These are phyloP conservation scores for Trametes sp. DNA, from an alignment of 1,284 basidiomycete genomes.

Conservation along the genomic window DNA sequence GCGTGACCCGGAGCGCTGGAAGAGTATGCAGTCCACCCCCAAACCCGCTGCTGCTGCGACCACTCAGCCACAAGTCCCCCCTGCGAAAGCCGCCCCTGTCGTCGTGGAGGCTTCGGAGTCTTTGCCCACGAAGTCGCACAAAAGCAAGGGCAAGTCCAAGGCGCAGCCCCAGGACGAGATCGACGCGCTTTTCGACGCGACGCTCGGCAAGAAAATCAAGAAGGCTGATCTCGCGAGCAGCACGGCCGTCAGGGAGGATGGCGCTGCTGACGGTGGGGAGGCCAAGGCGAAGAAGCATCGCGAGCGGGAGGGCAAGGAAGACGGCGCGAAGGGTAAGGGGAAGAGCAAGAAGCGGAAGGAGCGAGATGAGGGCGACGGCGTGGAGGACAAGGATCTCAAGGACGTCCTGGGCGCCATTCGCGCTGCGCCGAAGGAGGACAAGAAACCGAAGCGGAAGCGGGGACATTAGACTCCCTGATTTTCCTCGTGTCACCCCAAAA, in stretches of 20 bases:
- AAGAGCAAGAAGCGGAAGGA: constrained; percentile 33
- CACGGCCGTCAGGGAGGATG: not conserved
- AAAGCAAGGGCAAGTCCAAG: constrained; percentile 38
- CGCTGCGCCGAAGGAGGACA: constrained; percentile 49
- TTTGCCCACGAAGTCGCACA: constrained; percentile 13
- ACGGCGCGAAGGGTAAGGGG: constrained; percentile 24
- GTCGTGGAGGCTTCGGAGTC: constrained; percentile 30
- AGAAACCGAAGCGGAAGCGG: constrained; percentile 36
- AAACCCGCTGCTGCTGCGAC: constrained; percentile 27
- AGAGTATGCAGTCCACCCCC: constrained; percentile 56
- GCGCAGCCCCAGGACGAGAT: constrained; percentile 65
- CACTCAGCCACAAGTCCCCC: not conserved
- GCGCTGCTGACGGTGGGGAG: not conserved
- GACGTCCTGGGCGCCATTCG: constrained; percentile 55
- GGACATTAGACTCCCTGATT: constrained; percentile 16
- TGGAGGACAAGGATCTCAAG: constrained; percentile 43
- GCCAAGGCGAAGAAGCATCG: not conserved
- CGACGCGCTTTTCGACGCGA: constrained; percentile 69
- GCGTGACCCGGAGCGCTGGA: constrained; percentile 86
- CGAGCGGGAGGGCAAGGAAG: not conserved
- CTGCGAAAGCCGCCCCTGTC: not conserved
- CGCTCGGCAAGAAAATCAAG: constrained; percentile 64
- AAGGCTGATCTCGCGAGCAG: constrained; percentile 49
- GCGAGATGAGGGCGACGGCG: constrained; percentile 23
- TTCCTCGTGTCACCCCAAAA: not conserved